Evolutionary conservation across 257 asterid genomes (phyloP).

Genomic region (Solanum paucissectum): DNA sequence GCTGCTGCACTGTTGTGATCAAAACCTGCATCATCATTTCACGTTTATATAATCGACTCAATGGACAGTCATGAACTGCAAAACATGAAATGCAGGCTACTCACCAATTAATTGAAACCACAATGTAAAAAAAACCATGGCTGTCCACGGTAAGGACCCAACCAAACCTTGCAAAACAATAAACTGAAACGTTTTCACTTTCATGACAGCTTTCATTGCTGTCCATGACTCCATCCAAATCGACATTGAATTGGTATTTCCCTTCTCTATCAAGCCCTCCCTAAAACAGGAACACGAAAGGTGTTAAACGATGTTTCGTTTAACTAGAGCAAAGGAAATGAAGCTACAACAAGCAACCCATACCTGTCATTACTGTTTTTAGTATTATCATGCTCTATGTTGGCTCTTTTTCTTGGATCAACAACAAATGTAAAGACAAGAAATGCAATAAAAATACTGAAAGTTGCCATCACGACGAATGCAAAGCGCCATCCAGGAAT

Average conservation of each 20-base stretch:
- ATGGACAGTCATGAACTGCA: background rate
- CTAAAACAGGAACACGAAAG: conserved; percentile 21
- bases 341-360: background rate
- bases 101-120: conserved; percentile 93
- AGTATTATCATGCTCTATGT: conserved; percentile 13
- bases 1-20: conserved; percentile 80
- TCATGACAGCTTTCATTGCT: conserved; percentile 75
- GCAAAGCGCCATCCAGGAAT: conserved; percentile 91
- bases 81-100: background rate
- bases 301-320: background rate
- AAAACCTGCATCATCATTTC: conserved; percentile 46
- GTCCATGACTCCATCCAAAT: conserved; percentile 79
- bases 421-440: conserved; percentile 71
- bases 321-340: background rate
- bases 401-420: conserved; percentile 49
- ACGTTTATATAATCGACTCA: background rate
- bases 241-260: conserved; percentile 27
- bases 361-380: conserved; percentile 49
- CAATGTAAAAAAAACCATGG: conserved; percentile 75
- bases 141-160: conserved; percentile 92
- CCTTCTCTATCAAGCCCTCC: conserved; percentile 48
- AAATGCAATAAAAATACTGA: conserved; percentile 69
- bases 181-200: conserved; percentile 77
- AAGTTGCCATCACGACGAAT: conserved; percentile 56
- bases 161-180: conserved; percentile 89